These are phyloP conservation scores for Penicillium roqueforti DNA, from an alignment of 495 filamentous ascomycete genomes.

Conservation along the genomic window DNA sequence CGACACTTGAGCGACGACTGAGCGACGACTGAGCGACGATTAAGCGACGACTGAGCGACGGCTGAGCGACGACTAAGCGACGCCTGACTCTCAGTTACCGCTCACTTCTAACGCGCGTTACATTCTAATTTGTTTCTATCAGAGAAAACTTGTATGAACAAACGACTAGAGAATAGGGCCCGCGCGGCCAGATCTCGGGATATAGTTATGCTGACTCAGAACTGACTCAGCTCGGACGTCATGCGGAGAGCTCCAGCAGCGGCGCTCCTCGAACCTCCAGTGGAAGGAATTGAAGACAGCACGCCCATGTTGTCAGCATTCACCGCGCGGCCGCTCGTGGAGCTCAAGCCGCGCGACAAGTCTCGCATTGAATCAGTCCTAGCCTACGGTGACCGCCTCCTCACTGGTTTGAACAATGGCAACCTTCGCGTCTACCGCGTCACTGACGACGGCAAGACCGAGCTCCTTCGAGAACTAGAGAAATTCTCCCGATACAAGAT, in stretches of 20 bases:
- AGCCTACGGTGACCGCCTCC: slow-evolving; percentile 84
- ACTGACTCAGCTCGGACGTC: slow-evolving; percentile 17
- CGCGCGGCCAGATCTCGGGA: too few relatives aligned
- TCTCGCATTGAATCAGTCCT: slow-evolving; percentile 92
- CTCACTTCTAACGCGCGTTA: neutral
- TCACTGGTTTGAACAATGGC: slow-evolving; percentile 87
- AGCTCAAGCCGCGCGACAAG: slow-evolving; percentile 92
- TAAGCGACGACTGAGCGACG: too few relatives aligned
- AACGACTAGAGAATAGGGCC: neutral
- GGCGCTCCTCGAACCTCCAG: slow-evolving; percentile 1
- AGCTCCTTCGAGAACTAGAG: slow-evolving; percentile 83
- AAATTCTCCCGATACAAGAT: slow-evolving; percentile 87
- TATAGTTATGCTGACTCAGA: neutral
- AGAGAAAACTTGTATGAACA: neutral
- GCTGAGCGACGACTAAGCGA: too few relatives aligned
- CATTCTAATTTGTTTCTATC: neutral
- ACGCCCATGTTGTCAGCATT: slow-evolving; percentile 90
- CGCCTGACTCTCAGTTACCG: neutral
- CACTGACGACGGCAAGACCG: slow-evolving; percentile 66
- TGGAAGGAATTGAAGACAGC: slow-evolving; percentile 21
- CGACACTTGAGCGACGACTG: too few relatives aligned
- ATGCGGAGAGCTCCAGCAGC: slow-evolving; percentile 11
- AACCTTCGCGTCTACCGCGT: slow-evolving; percentile 87
- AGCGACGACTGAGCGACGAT: too few relatives aligned
- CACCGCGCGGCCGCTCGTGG: slow-evolving; percentile 89